Evolutionary conservation across 2,329 filamentous ascomycete species (phyloP), one percentile per base, ranked within the genome.

Genomic region (Neocatenulostroma microsporum): DNA sequence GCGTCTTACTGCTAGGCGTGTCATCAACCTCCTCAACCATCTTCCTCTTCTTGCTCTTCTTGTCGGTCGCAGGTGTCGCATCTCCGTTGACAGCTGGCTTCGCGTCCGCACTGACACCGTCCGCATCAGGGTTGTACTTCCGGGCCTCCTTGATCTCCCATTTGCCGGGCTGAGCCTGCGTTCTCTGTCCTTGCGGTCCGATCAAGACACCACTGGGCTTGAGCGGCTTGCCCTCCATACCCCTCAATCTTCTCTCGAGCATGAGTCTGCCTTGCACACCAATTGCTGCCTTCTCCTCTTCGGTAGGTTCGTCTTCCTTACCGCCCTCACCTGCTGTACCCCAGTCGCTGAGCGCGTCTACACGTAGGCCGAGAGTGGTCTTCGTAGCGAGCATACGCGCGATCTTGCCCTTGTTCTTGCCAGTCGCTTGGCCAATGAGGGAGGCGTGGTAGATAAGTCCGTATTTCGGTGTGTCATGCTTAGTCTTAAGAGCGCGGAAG

Each of bases 341-440:
- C 72, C 83, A 86, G 46, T 88, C 83, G 36, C 80, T 79, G 29
- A 93, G 74, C 19, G 91, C 86, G 63, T 98, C 91, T 33, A 94
- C 84, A 66, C 91, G 87, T 32, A 95, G 73, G 72, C 88, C 88
- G 34, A 98, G 77, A 18, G 91, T 86, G 30, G 89, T 80, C 73
- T 96, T 96, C 51, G 89, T 83, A 32, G 91, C 84, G 44, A 98
- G 76, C 72, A 94, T 87, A 74, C 91, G 85, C 27, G 91, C 91
- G 58, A 98, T 94, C 74, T 98, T 98, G 55, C 91, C 91, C 80
- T 98, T 98, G 73, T 96, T 96, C 72, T 86, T 89, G 56, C 91
- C 91, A 14, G 85, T 94, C 20, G 91, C 91, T 69, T 98, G 91
- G 29, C 91, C 93, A 48, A 98, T 93, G 30, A 98, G 76, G 19